Evolutionary conservation across 257 asterid genomes (phyloP), one percentile per base, ranked within the genome.

Genomic region (Coffea eugenioides): DNA sequence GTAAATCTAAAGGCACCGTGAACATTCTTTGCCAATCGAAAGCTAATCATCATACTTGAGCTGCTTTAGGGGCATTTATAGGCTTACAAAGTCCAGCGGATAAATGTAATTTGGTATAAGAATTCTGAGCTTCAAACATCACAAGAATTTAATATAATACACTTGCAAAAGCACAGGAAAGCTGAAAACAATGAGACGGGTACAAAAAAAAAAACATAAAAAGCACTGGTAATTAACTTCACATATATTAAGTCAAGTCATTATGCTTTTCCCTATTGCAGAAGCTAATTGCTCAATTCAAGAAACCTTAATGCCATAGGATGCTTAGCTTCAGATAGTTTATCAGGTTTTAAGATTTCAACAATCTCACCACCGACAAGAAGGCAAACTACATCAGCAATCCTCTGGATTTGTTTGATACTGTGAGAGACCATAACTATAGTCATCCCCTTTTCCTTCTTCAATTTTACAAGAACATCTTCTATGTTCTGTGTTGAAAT

Each of bases 281-380:
- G 67, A 77, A 78, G n/a, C 67, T n/a, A 90, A 82, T 86, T 82
- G 87, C 92, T 87, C 85, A 90, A 91, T 83, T 91, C 84, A 74
- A 91, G 91, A 83, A 93, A 93, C 85, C 90, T 87, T 81, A 84
- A 88, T 72, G 92, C 92, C 92, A 85, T 91, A 43, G 94, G 97
- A 86, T 91, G 97, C 85, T 86, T 89, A 79, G 97, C 94, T 85
- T 90, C 88, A 1, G 90, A 87, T 65, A 92, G 90, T 43, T 81
- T 83, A 80, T 87, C 71, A 31, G 97, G 95, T 80, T 82, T 85
- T 65, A 90, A 79, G 75, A 88, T 88, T 78, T 92, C 97, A 48
- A 92, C 94, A 80, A 90, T 89, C 83, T 92, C 92, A 66, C 95
- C 95, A 43, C 79, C 59, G 3, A 92, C 97, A 68, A 90, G 84